Evolutionary conservation across 257 asterid species (phyloP).

Genomic region (Leptodermis oblonga): DNA sequence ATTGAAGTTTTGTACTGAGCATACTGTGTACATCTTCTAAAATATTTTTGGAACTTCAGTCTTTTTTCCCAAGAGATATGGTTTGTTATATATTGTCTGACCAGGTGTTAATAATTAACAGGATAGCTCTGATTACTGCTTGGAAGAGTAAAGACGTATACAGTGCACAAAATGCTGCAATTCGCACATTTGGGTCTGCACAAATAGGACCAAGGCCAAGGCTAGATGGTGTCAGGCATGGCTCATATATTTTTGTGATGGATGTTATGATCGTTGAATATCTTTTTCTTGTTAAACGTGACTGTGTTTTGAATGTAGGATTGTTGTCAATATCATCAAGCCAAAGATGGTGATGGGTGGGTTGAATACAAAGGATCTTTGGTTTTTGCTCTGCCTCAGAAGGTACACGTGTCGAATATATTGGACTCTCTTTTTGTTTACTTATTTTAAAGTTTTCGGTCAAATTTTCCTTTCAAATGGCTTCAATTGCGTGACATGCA

Average conservation of each 20-base stretch:
- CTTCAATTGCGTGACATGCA: background rate
- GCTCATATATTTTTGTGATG: slow-evolving; percentile 6
- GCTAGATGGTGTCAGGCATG: slow-evolving; percentile 99
- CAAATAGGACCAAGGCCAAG: too few relatives aligned
- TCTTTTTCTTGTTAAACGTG: slow-evolving; percentile 2
- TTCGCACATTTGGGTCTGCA: slow-evolving; percentile 93
- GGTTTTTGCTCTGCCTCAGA: slow-evolving; percentile 66
- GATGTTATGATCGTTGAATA: background rate
- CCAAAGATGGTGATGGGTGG: slow-evolving; percentile 99
- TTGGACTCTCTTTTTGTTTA: too few relatives aligned
- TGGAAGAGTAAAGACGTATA: slow-evolving; percentile 90
- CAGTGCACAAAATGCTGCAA: slow-evolving; percentile 96
- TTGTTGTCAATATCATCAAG: slow-evolving; percentile 96
- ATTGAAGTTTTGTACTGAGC: too few relatives aligned
- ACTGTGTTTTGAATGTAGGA: slow-evolving; percentile 47
- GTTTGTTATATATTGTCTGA: too few relatives aligned
- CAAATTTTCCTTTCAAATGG: background rate
- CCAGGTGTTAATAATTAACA: too few relatives aligned
- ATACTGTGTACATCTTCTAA: too few relatives aligned
- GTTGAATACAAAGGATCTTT: slow-evolving; percentile 89
- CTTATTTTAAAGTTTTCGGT: too few relatives aligned
- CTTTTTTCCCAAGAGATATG: too few relatives aligned
- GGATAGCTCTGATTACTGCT: slow-evolving; percentile 65
- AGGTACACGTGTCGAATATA: slow-evolving; percentile 41
- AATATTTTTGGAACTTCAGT: too few relatives aligned